These are phyloP conservation scores for Claviceps cyperi DNA, from an alignment of 2,329 filamentous ascomycete genomes.

Conservation along the genomic window DNA sequence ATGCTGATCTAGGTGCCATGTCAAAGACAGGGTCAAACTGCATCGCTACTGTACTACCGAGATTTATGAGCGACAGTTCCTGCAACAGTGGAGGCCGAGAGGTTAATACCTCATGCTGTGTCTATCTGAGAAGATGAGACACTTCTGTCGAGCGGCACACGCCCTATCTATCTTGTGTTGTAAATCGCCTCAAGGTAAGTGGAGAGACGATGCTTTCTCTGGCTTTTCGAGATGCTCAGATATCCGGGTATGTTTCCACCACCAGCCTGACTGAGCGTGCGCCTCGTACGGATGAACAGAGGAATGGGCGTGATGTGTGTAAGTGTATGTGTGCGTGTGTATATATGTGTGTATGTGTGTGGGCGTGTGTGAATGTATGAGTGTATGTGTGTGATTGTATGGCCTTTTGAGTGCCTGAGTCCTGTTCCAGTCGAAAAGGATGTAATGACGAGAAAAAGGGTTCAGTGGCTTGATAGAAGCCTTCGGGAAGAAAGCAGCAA, in stretches of 20 bases:
- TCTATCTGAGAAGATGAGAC: background rate
- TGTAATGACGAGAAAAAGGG: background rate
- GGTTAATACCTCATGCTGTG: conserved; percentile 23
- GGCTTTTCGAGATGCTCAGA: background rate
- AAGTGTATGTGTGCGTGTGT: background rate
- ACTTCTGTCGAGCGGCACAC: background rate
- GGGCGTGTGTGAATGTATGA: background rate
- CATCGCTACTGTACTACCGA: conserved; percentile 31
- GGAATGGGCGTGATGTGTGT: background rate
- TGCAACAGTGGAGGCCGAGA: background rate
- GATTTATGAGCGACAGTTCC: background rate
- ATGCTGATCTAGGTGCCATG: conserved; percentile 36
- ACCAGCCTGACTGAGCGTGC: background rate
- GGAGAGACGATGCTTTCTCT: background rate
- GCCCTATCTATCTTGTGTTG: background rate
- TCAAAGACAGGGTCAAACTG: conserved; percentile 36
- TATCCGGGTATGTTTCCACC: background rate
- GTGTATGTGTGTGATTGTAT: background rate
- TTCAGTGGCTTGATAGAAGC: background rate
- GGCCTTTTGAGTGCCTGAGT: background rate
- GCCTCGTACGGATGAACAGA: background rate
- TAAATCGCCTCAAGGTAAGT: background rate
- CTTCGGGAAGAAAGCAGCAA: background rate
- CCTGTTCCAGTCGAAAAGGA: background rate
- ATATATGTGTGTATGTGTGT: background rate